Percentiles rank a stretch among this genome's conserved stretches.
Evolutionary conservation across 2,329 filamentous ascomycete genomes (phyloP).

Genomic region (Neurospora crassa): DNA sequence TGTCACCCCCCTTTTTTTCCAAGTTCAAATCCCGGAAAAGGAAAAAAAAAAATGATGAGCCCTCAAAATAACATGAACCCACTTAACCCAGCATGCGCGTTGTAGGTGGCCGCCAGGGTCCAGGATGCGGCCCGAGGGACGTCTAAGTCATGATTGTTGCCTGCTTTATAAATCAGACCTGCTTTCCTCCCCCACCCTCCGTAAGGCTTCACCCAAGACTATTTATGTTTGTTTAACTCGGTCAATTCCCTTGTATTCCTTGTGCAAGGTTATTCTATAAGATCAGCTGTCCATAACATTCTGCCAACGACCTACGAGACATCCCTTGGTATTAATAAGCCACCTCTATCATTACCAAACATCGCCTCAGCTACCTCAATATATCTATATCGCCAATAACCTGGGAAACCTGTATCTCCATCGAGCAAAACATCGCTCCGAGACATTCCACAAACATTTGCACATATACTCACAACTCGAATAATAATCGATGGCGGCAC

Average conservation of each 20-base stretch:
- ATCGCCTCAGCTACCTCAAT: background rate
- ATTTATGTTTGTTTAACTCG: background rate
- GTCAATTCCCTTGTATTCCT: background rate
- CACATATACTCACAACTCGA: background rate
- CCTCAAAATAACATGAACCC: background rate
- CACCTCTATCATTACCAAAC: background rate
- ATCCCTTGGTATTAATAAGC: constrained; percentile 10
- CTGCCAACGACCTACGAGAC: background rate
- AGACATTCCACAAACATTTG: background rate
- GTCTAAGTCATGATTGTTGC: background rate
- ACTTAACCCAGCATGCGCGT: background rate
- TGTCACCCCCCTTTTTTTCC: background rate
- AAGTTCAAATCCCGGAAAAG: background rate
- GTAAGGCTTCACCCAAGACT: constrained; percentile 2
- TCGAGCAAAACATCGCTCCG: background rate
- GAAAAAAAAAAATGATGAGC: background rate
- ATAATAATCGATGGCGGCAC: constrained; percentile 16
- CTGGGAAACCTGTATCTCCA: background rate
- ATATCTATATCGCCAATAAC: background rate
- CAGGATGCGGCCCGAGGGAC: background rate
- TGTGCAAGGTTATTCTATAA: background rate
- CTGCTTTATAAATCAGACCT: background rate
- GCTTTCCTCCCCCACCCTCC: constrained; percentile 1
- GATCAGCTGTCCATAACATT: background rate
- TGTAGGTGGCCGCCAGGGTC: background rate